Evolutionary conservation across 441 rosid genomes (phyloP), one percentile per base, ranked within the genome.

Genomic region (Hypseocharis bilobata): DNA sequence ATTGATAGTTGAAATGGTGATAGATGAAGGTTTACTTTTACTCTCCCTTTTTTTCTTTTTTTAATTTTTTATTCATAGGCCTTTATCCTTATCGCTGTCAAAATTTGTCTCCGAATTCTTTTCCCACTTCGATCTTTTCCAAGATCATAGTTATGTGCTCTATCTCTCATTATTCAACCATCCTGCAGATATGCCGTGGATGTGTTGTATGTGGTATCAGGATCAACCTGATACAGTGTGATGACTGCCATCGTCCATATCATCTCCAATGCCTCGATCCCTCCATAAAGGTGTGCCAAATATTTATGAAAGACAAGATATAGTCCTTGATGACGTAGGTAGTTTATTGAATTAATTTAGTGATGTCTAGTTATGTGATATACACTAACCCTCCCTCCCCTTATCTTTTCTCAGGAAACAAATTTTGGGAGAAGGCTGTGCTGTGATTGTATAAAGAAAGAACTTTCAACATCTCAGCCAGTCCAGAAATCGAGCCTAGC

Each of bases 261-360:
- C 74, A 75, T 75, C 67, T 69, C 57, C 66, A 55, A 25, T 72
- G 79, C 51, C 38, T 66, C 70, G 74, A 62, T 26, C 49, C 19
- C 36, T 32, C 61, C 23, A 23, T 4, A 44, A 55, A 69, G 80
- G 77, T 69, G 72, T 63, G 25, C 11, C n/a, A 11, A 8, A 27
- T 11, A 55, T 65, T 47, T 65, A 36, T 16, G 13, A 42, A 14
- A 70, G 55, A 67, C 30, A 26, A 51, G 7, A 34, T 42, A 13
- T 38, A 57, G 32, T 36, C 16, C 17, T 61, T 42, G n/a, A 30
- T 60, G 28, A 36, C 63, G 38, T 67, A 44, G 20, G 23, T 32
- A 17, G 28, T 38, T 61, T 14, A 58, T 17, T 60, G 7, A 17
- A 25, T 55, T 69, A 26, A 38, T 42, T 10, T 42, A 42, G 47